Evolutionary conservation across 1,139 yeast genomes (phyloP), one percentile per base, ranked within the genome.

Genomic region (Scheffersomyces insectosa): DNA sequence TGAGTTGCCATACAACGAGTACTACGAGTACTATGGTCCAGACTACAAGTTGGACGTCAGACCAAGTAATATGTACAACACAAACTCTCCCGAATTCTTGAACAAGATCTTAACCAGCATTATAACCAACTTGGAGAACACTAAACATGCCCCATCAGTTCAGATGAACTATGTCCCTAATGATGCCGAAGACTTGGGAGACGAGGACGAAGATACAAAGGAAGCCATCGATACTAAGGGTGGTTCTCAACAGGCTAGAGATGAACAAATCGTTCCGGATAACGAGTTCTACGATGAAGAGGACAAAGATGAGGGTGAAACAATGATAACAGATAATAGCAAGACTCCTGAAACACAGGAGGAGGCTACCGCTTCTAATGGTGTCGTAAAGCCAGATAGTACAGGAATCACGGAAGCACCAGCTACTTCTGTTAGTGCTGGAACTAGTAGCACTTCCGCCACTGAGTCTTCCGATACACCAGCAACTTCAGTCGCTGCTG

Each of bases 1-100:
- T 11, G 97, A 91, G 59, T 78, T 91, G 55, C 98, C 98, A 5
- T 91, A 89, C 72, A 91, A 91, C 63, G 98, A 93, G 65, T 93
- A 93, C 70, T 91, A 88, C 68, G 98, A 91, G 69, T 91, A 91
- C 70, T 91, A 87, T 66, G 97, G 98, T 0, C 99, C 99, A 1
- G 97, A 91, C 68, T 91, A 93, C 66, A 85, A 86, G 61, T 72
- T 88, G 44, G 97, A 91, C 59, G 98, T 93, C 39, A 80, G 97
- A 51, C 96, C 97, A 11, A 86, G 95, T 13, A 93, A 93, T 64
- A 91, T 93, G 98, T 89, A 88, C 70, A 93, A 93, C 66, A 96
- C 97, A 43, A 93, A 93, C 68, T 82, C 93, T 25, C 93, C 96
- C 14, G 98, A 93, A 64, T 93, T 90, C 62, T 75, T 93, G 56